These are phyloP conservation scores for Cercis canadensis DNA, from an alignment of 306 rosid genomes.

Conservation along the genomic window DNA sequence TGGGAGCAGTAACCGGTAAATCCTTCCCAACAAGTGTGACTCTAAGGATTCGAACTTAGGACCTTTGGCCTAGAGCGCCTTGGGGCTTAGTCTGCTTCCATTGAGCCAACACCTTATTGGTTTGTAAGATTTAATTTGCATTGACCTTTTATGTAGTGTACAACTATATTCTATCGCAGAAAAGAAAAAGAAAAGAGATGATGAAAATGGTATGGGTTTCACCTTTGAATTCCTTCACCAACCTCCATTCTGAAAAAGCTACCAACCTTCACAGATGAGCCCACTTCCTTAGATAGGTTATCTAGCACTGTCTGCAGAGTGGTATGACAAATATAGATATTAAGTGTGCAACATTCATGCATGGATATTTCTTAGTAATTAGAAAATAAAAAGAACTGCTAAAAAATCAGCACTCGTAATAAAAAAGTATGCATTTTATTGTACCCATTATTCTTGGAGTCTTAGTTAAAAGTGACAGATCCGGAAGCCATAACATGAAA, in stretches of 20 bases:
- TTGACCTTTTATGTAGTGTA: background rate
- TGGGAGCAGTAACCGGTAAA: no score
- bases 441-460: background rate
- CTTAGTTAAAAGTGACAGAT: background rate
- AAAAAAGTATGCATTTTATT: background rate
- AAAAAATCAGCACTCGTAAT: constrained; percentile 11
- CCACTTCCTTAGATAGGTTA: constrained; percentile 81
- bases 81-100: no score
- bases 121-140: constrained; percentile 22
- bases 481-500: constrained; percentile 2
- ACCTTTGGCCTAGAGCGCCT: no score
- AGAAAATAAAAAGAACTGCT: background rate
- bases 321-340: constrained; percentile 34
- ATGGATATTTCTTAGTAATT: constrained; percentile 25
- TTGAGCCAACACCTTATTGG: no score
- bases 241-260: constrained; percentile 90
- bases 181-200: background rate
- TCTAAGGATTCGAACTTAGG: no score
- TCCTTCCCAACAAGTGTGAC: no score
- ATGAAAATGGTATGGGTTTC: constrained; percentile 29
- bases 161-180: constrained; percentile 6
- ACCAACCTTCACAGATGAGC: constrained; percentile 79
- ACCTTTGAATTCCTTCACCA: constrained; percentile 93
- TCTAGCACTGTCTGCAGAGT: constrained; percentile 63
- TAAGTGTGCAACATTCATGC: background rate